Conservation (phyloP, 2,329 filamentous ascomycete genomes). For the Chrysosphaeria jannelii region DNA sequence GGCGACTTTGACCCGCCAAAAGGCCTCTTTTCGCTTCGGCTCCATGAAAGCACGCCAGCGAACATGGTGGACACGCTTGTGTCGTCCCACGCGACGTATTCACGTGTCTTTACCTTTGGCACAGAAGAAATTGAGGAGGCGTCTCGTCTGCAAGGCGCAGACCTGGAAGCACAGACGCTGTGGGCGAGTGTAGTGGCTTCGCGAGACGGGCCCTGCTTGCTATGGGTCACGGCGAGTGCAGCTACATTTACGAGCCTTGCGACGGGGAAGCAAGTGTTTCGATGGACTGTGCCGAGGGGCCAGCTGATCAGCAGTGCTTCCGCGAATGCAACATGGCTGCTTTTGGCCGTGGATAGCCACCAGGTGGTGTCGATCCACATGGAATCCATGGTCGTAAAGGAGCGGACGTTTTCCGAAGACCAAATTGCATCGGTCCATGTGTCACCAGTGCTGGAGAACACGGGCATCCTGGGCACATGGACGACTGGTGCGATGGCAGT, state of each 20-base stretch:
- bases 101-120: conserved; percentile 55
- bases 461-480: conserved; percentile 72
- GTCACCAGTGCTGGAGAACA: conserved; percentile 25
- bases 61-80: conserved; percentile 34
- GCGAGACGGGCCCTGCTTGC: conserved; percentile 9
- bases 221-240: conserved; percentile 24
- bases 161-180: conserved; percentile 40
- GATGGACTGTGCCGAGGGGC: conserved; percentile 22
- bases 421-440: conserved; percentile 70
- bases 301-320: conserved; percentile 49
- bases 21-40: conserved; percentile 36
- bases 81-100: conserved; percentile 58
- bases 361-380: too few species aligned
- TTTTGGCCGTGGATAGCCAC: conserved; percentile 53
- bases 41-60: conserved; percentile 4
- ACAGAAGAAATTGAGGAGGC: conserved; percentile 64
- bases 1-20: conserved; percentile 48
- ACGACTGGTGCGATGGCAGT: conserved; percentile 52
- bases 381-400: too few species aligned
- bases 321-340: conserved; percentile 34
- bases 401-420: conserved; percentile 33
- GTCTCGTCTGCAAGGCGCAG: conserved; percentile 45
- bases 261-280: too few species aligned
- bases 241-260: conserved; percentile 27
- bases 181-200: conserved; percentile 35